These are phyloP conservation scores for Holtermanniella nyarrowii DNA, from an alignment of 768 basidiomycete genomes.

Conservation along the genomic window DNA sequence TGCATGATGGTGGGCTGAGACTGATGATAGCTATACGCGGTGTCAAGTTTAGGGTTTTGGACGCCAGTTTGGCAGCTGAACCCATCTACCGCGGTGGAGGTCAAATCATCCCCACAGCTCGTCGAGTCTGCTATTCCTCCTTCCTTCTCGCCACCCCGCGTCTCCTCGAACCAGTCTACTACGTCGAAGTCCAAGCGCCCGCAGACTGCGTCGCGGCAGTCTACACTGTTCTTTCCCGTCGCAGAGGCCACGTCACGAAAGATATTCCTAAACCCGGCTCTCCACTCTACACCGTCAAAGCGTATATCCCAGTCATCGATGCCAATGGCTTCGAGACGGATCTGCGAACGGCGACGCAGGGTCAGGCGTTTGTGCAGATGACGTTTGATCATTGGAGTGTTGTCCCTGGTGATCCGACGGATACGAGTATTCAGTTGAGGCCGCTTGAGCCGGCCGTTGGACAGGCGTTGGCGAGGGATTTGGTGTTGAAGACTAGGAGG, in stretches of 20 bases:
- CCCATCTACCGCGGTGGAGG: constrained; percentile 97
- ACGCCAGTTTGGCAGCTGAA: constrained; percentile 83
- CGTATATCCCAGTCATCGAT: constrained; percentile 94
- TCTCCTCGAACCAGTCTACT: constrained; percentile 94
- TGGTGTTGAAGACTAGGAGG: constrained; percentile 90
- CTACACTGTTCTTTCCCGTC: constrained; percentile 94
- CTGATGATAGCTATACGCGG: constrained; percentile 74
- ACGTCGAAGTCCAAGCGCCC: constrained; percentile 98
- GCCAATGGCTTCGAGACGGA: constrained; percentile 99
- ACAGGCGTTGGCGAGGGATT: constrained; percentile 83
- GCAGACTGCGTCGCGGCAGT: constrained; percentile 98
- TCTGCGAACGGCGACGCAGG: constrained; percentile 90
- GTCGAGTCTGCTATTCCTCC: constrained; percentile 96
- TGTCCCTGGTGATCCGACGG: constrained; percentile 98
- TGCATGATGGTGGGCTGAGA: not conserved
- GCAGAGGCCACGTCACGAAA: constrained; percentile 97
- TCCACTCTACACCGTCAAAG: constrained; percentile 94
- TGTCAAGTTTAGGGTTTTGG: constrained; percentile 92
- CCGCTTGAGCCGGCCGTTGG: constrained; percentile 96
- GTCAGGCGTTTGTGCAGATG: constrained; percentile 97
- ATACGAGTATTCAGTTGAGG: constrained; percentile 89
- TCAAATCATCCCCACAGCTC: constrained; percentile 97
- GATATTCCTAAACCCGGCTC: constrained; percentile 97
- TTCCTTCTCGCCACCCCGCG: constrained; percentile 96
- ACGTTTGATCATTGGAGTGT: constrained; percentile 98